phyloP scores from a whole-genome alignment of 805 yeast genomes.

The Teunomyces atbi region DNA sequence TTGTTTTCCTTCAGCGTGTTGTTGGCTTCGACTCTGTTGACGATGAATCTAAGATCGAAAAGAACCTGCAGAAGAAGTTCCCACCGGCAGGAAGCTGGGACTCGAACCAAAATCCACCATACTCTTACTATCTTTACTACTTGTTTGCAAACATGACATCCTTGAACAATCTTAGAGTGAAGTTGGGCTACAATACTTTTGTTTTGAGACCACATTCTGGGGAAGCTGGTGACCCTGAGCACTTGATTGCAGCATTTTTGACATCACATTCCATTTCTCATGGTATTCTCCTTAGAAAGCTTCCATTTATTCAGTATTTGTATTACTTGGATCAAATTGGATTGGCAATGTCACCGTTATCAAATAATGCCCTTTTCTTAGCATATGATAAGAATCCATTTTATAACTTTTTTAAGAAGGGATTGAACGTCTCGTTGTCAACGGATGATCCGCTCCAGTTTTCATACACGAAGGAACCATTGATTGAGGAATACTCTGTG shows the following conservation, averaged over 20 bases:
- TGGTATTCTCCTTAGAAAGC: slow-evolving; percentile 88
- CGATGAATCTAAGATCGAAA: slow-evolving; percentile 92
- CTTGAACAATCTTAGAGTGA: slow-evolving; percentile 77
- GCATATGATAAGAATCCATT: slow-evolving; percentile 98
- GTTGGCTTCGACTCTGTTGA: slow-evolving; percentile 98
- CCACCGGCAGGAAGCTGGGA: slow-evolving; percentile 90
- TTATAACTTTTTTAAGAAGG: slow-evolving; percentile 84
- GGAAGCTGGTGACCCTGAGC: slow-evolving; percentile 99
- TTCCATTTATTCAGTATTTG: slow-evolving; percentile 92
- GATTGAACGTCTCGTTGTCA: slow-evolving; percentile 89
- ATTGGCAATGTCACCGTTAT: slow-evolving; percentile 96
- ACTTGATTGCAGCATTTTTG: slow-evolving; percentile 83
- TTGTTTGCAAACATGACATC: slow-evolving; percentile 83
- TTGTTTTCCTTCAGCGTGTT: slow-evolving; percentile 85
- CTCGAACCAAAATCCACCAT: slow-evolving; percentile 84
- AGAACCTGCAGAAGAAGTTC: slow-evolving; percentile 69
- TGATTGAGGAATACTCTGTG: slow-evolving; percentile 95
- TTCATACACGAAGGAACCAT: slow-evolving; percentile 94
- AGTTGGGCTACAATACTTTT: slow-evolving; percentile 78
- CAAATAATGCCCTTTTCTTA: slow-evolving; percentile 92
- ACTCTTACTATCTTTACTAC: slow-evolving; percentile 90
- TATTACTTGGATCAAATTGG: slow-evolving; percentile 94
- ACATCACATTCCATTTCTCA: slow-evolving; percentile 93
- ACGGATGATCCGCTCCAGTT: slow-evolving; percentile 98
- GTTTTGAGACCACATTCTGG: slow-evolving; percentile 98